Conservation (phyloP, 306 rosid species). For the Quercus dentata region DNA sequence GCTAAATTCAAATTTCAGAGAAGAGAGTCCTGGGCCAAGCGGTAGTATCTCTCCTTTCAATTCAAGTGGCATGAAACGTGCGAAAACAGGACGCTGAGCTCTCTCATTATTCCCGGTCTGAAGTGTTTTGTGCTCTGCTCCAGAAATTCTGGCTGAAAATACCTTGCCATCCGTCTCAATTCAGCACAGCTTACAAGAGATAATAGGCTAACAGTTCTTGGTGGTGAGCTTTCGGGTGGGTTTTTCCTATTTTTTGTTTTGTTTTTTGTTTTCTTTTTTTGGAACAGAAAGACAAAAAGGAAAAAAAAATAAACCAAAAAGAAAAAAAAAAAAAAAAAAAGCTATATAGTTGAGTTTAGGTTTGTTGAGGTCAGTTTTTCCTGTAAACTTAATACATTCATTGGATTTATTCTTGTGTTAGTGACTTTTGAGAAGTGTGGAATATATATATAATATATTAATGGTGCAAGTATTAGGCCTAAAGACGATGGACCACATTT, state of each 20-base stretch:
- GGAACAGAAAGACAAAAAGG: constrained; percentile 33
- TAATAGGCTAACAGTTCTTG: constrained; percentile 56
- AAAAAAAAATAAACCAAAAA: constrained; percentile 23
- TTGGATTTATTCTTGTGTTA: constrained; percentile 96
- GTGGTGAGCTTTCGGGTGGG: constrained; percentile 69
- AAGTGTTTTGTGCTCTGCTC: constrained; percentile 27
- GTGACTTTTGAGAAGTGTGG: constrained; percentile 64
- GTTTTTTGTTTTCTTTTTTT: background rate
- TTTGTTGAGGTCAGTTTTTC: constrained; percentile 53
- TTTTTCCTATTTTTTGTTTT: constrained; percentile 29
- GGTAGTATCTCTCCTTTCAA: constrained; percentile 93
- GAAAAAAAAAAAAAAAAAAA: background rate
- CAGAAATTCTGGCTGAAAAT: constrained; percentile 32
- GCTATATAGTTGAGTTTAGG: constrained; percentile 61
- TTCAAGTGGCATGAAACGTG: constrained; percentile 94
- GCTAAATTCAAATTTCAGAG: constrained; percentile 87
- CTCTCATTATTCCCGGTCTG: constrained; percentile 19
- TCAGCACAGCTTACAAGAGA: constrained; percentile 44
- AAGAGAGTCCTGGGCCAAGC: constrained; percentile 90
- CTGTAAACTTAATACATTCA: constrained; percentile 61
- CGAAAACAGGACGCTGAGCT: constrained; percentile 80
- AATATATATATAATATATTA: constrained; percentile 53
- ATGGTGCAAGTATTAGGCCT: constrained; percentile 43
- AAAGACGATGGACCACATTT: constrained; percentile 24
- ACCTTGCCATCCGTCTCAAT: constrained; percentile 29